Evolutionary conservation across 371 early-diverging fungal genomes (phyloP).

Genomic region (Mucor irregularis): DNA sequence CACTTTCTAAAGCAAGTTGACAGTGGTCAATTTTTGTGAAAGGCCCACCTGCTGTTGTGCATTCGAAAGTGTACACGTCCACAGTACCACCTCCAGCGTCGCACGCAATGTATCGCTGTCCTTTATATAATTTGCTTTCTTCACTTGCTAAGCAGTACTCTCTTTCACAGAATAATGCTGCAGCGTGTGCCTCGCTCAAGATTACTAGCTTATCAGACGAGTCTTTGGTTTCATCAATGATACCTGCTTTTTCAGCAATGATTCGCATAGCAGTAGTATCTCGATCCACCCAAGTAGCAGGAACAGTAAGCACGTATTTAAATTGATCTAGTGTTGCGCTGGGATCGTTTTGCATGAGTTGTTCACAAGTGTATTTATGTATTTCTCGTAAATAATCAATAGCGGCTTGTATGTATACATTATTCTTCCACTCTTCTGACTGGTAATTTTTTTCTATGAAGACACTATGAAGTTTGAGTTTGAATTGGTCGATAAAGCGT

Average conservation of each 20-base stretch:
- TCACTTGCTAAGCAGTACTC: background rate
- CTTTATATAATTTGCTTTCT: background rate
- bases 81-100: conserved; percentile 37
- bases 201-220: conserved; percentile 33
- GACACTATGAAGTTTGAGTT: background rate
- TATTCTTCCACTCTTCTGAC: background rate
- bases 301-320: conserved; percentile 33
- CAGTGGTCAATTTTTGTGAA: background rate
- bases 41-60: background rate
- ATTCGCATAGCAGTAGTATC: conserved; percentile 40
- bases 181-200: conserved; percentile 44
- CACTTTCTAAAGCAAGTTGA: conserved; percentile 8
- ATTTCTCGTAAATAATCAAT: conserved; percentile 8
- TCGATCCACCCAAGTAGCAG: conserved; percentile 45
- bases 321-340: background rate
- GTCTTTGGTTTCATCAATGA: conserved; percentile 31
- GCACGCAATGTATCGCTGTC: background rate
- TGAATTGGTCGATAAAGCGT: background rate
- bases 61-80: conserved; percentile 29
- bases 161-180: conserved; percentile 46
- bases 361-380: background rate
- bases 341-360: background rate
- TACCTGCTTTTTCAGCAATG: conserved; percentile 39
- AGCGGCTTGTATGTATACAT: background rate
- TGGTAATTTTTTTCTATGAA: background rate